Conservation (phyloP, 345 rosid species). For the Euphorbia tirucalli region DNA sequence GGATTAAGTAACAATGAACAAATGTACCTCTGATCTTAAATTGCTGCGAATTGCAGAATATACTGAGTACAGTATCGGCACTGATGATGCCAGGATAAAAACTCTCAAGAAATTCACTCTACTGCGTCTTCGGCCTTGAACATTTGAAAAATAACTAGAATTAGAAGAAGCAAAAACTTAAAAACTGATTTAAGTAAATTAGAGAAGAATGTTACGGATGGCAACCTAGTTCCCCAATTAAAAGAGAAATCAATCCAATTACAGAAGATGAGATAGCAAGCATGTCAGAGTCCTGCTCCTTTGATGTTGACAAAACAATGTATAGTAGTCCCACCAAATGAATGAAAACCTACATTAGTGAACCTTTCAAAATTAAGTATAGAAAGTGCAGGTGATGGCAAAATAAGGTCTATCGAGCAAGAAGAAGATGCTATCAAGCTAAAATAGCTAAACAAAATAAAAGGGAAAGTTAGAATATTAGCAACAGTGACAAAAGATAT, state of each 20-base stretch:
- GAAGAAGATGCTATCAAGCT: neutral
- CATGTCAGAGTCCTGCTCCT: conserved; percentile 7
- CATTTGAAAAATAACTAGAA: conserved; percentile 9
- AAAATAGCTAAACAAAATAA: neutral
- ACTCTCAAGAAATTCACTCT: conserved; percentile 44
- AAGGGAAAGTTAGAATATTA: no score
- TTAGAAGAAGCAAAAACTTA: conserved; percentile 1
- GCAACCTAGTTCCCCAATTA: conserved; percentile 62
- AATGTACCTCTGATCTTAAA: conserved; percentile 42
- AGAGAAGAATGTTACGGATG: conserved; percentile 10
- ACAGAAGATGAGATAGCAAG: conserved; percentile 39
- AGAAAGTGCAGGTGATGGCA: neutral
- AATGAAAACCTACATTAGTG: conserved; percentile 40
- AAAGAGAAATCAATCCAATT: conserved; percentile 41
- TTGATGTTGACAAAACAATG: conserved; percentile 26
- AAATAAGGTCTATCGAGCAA: neutral
- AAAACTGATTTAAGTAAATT: conserved; percentile 3
- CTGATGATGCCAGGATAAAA: conserved; percentile 40
- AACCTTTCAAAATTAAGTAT: neutral
- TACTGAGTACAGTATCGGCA: conserved; percentile 34
- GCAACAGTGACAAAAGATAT: no score
- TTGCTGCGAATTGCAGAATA: conserved; percentile 37
- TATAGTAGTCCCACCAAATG: conserved; percentile 34
- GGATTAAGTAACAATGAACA: neutral
- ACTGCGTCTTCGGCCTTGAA: conserved; percentile 58